A percentile compares a stretch with the other conserved stretches of the same genome.
Conservation (phyloP, 2,329 filamentous ascomycete species). For the Geoglossum cookeanum region DNA sequence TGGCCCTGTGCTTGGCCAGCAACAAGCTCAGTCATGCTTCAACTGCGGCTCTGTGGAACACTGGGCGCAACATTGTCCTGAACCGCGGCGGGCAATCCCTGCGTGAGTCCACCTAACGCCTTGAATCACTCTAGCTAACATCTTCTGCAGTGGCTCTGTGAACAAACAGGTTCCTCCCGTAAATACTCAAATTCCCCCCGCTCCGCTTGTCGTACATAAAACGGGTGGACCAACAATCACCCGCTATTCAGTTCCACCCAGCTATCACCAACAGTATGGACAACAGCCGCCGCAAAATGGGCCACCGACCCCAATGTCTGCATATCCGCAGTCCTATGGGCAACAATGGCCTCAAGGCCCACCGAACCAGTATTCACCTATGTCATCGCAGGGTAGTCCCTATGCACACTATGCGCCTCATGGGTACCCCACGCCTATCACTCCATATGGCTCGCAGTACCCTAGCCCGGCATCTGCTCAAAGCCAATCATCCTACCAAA, state of each 20-base stretch:
- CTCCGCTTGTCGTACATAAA: slow-evolving; percentile 10
- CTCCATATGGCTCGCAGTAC: slow-evolving; percentile 9
- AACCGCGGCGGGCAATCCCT: slow-evolving; percentile 15
- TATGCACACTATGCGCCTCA: slow-evolving; percentile 12
- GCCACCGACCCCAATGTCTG: slow-evolving; percentile 10
- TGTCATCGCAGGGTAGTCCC: slow-evolving; percentile 7
- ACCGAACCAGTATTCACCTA: slow-evolving; percentile 3
- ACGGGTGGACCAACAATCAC: slow-evolving; percentile 10
- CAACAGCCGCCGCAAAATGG: slow-evolving; percentile 8
- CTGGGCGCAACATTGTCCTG: slow-evolving; percentile 19
- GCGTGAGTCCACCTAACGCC: slow-evolving; percentile 14
- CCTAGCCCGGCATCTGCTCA: slow-evolving; percentile 5
- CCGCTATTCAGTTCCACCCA: slow-evolving; percentile 1
- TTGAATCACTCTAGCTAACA: neutral
- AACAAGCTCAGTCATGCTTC: slow-evolving; percentile 15
- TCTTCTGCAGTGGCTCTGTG: slow-evolving; percentile 1
- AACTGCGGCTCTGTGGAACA: slow-evolving; percentile 18
- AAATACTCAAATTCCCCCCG: slow-evolving; percentile 10
- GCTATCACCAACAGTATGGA: slow-evolving; percentile 4
- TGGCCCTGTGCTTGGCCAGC: neutral
- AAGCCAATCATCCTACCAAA: neutral
- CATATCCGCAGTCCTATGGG: slow-evolving; percentile 7
- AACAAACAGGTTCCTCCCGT: slow-evolving; percentile 10
- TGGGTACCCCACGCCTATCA: slow-evolving; percentile 9
- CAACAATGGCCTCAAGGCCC: slow-evolving; percentile 4